These are phyloP conservation scores for Diplosphaera chodatii DNA, from an alignment of 139 green algal species.

Conservation along the genomic window DNA sequence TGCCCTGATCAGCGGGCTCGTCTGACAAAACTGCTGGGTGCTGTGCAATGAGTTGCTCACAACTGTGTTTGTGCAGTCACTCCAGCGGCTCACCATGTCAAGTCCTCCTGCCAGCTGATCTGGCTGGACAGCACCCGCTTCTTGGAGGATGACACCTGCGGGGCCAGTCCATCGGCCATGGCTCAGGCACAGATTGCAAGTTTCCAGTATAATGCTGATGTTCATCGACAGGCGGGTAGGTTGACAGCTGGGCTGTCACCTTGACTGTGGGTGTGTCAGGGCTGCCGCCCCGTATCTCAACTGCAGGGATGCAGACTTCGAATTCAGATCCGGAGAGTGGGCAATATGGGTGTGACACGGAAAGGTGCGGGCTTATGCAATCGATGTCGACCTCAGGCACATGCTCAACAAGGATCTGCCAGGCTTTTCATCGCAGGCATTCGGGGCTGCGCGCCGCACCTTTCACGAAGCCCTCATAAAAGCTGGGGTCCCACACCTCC, in stretches of 20 bases:
- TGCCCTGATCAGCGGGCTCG: too few species aligned
- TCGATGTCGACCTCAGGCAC: too few species aligned
- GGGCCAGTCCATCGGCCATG: too few species aligned
- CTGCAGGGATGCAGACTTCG: slow-evolving; percentile 27
- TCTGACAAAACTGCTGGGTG: too few species aligned
- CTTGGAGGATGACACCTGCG: slow-evolving; percentile 46
- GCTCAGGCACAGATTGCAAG: too few species aligned
- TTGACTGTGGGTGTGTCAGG: not conserved
- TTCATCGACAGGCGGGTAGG: too few species aligned
- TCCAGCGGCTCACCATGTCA: slow-evolving; percentile 10
- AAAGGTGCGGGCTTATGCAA: too few species aligned
- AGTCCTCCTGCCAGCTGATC: slow-evolving; percentile 59
- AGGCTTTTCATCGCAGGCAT: too few species aligned
- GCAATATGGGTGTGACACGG: too few species aligned
- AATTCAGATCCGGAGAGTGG: not conserved
- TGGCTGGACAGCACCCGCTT: slow-evolving; percentile 29
- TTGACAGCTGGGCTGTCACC: slow-evolving; percentile 1
- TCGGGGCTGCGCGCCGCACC: slow-evolving; percentile 31
- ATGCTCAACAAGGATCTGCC: not conserved
- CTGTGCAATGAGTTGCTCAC: too few species aligned
- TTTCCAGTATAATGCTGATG: too few species aligned
- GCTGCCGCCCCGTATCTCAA: slow-evolving; percentile 60
- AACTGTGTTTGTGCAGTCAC: not conserved
- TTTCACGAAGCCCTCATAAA: slow-evolving; percentile 66
- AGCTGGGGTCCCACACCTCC: slow-evolving; percentile 56